phyloP scores from a whole-genome alignment of 148 eudicot species.

The Silene latifolia region DNA sequence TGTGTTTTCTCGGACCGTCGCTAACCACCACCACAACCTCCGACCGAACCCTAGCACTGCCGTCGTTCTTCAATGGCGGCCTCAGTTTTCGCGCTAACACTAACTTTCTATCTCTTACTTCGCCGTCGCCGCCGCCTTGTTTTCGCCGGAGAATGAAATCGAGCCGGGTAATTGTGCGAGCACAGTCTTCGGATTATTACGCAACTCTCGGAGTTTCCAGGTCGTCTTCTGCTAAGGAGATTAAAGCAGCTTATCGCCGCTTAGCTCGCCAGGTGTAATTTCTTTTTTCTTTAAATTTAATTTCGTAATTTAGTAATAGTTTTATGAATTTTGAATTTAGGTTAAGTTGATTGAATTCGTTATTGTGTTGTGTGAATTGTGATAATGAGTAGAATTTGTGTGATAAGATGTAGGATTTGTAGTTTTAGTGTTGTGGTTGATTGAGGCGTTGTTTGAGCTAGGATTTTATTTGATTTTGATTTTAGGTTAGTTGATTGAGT shows the following conservation, averaged over 20 bases:
- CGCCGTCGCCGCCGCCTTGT: conserved; percentile 9
- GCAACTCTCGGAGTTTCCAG: conserved; percentile 75
- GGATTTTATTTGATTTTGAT: not conserved
- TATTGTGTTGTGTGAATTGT: not conserved
- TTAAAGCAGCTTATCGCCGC: conserved; percentile 85
- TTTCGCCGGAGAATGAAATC: conserved; percentile 32
- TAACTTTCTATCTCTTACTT: conserved; percentile 22
- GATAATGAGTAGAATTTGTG: not conserved
- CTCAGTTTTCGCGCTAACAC: conserved; percentile 19
- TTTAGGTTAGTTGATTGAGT: not conserved
- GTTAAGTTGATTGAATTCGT: not conserved
- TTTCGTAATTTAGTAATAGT: too few species aligned
- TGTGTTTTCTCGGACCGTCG: conserved; percentile 24
- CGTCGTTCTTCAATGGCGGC: conserved; percentile 30
- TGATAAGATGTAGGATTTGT: too few species aligned
- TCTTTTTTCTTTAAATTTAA: not conserved
- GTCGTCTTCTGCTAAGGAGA: conserved; percentile 66
- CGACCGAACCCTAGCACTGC: conserved; percentile 3
- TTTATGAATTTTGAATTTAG: not conserved
- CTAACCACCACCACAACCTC: not conserved
- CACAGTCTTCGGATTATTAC: conserved; percentile 71
- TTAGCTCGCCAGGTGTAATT: conserved; percentile 83
- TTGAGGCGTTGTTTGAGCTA: not conserved
- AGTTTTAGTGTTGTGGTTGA: too few species aligned
- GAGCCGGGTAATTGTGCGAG: conserved; percentile 18